Percentiles rank a stretch among this genome's conserved stretches.
These are phyloP conservation scores for Pichia californica DNA, from an alignment of 805 yeast genomes.

Conservation along the genomic window DNA sequence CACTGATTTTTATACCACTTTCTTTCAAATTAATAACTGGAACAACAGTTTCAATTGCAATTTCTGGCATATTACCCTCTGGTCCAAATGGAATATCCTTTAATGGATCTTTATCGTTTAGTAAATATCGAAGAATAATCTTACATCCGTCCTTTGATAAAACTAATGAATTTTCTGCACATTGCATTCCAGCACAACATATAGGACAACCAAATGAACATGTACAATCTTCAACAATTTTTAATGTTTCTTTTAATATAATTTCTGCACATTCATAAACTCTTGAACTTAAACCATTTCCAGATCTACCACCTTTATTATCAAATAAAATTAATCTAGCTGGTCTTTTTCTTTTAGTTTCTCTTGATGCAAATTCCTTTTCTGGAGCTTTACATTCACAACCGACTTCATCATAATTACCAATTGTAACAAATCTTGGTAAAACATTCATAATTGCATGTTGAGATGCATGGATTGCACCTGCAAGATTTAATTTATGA, in stretches of 20 bases:
- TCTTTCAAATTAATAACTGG: constrained; percentile 37
- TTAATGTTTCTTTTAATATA: constrained; percentile 53
- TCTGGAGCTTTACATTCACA: constrained; percentile 98
- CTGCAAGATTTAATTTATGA: constrained; percentile 68
- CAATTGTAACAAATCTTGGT: constrained; percentile 67
- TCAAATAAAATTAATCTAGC: constrained; percentile 83
- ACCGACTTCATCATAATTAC: constrained; percentile 61
- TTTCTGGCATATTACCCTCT: constrained; percentile 66
- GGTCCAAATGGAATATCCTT: constrained; percentile 61
- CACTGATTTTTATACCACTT: constrained; percentile 49
- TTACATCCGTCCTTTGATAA: constrained; percentile 82
- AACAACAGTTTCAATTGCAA: constrained; percentile 60
- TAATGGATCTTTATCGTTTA: constrained; percentile 47
- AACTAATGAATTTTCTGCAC: constrained; percentile 77
- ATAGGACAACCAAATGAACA: constrained; percentile 68
- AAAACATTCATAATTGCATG: constrained; percentile 80
- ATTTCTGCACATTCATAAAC: constrained; percentile 74
- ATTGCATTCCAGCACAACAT: constrained; percentile 78
- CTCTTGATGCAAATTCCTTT: constrained; percentile 80
- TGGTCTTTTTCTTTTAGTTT: constrained; percentile 70
- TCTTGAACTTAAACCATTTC: constrained; percentile 73
- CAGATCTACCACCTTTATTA: constrained; percentile 70
- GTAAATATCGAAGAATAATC: constrained; percentile 55
- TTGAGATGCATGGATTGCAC: constrained; percentile 94
- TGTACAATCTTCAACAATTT: constrained; percentile 58